Conservation (phyloP, 2,329 filamentous ascomycete genomes). For the Ascochyta rabiei region DNA sequence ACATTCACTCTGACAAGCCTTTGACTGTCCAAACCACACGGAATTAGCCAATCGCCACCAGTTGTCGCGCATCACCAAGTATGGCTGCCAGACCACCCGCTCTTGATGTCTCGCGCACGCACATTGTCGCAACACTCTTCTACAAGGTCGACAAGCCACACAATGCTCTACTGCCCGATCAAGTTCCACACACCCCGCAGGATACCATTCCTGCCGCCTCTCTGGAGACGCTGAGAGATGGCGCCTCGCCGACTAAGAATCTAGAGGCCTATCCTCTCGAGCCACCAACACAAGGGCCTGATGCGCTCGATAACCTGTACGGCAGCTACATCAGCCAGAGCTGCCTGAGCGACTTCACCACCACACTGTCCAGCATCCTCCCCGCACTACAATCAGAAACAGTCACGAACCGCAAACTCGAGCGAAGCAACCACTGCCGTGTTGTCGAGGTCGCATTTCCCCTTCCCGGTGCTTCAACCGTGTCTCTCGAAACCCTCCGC, state of each 20-base stretch:
- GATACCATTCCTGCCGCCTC: conserved; percentile 42
- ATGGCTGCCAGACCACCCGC: conserved; percentile 27
- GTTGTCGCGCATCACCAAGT: neutral
- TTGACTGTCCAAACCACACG: neutral
- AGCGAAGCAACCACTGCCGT: conserved; percentile 63
- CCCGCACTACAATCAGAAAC: conserved; percentile 57
- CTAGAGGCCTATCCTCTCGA: conserved; percentile 61
- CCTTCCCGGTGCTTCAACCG: conserved; percentile 58
- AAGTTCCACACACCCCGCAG: conserved; percentile 45
- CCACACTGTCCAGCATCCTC: conserved; percentile 56
- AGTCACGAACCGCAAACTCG: conserved; percentile 60
- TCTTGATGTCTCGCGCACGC: conserved; percentile 27
- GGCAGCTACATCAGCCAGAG: conserved; percentile 61
- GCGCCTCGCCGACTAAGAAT: conserved; percentile 58
- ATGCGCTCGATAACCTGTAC: conserved; percentile 62
- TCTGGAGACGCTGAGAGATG: conserved; percentile 47
- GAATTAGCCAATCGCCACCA: neutral
- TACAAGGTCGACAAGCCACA: conserved; percentile 43
- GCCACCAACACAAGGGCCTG: conserved; percentile 60
- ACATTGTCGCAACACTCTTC: conserved; percentile 48
- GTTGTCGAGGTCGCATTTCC: conserved; percentile 71
- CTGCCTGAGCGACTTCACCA: conserved; percentile 62
- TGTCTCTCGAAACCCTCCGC: conserved; percentile 69
- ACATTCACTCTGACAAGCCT: conserved; percentile 5
- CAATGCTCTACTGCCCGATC: conserved; percentile 56